Evolutionary conservation across 1,139 yeast genomes (phyloP).

Genomic region (Yamadazyma triangularis): DNA sequence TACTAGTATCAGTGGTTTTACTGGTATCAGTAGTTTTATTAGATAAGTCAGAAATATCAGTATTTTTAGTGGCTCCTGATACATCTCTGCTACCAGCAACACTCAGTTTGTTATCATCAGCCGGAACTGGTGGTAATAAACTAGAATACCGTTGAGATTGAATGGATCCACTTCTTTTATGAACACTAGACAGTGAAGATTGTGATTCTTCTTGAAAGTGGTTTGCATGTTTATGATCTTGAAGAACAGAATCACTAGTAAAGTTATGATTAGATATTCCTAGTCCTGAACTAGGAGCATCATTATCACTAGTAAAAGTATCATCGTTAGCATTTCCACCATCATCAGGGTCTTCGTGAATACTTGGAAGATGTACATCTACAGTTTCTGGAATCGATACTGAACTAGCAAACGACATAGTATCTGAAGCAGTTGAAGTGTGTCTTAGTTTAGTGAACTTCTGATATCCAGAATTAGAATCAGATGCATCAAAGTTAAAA

Average conservation of each 20-base stretch:
- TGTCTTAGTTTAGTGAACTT: constrained; percentile 32
- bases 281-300: constrained; percentile 6
- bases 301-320: constrained; percentile 11
- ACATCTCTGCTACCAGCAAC: no score
- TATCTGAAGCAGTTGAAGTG: constrained; percentile 18
- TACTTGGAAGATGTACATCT: constrained; percentile 37
- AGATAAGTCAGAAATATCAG: not conserved
- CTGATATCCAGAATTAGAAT: constrained; percentile 22
- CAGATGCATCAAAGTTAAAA: constrained; percentile 28
- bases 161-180: not conserved
- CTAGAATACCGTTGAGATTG: constrained; percentile 19
- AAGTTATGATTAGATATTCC: constrained; percentile 6
- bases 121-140: constrained; percentile 10
- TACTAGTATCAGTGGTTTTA: not conserved
- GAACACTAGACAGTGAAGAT: not conserved
- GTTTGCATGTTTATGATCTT: constrained; percentile 16
- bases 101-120: no score
- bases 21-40: not conserved
- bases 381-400: constrained; percentile 41
- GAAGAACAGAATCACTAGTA: constrained; percentile 27
- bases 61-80: not conserved
- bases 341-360: constrained; percentile 30
- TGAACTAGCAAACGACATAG: constrained; percentile 23
- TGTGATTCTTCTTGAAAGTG: constrained; percentile 27
- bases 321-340: constrained; percentile 16